These are phyloP conservation scores for Yarrowia keelungensis DNA, from an alignment of 805 yeast species.

Conservation along the genomic window DNA sequence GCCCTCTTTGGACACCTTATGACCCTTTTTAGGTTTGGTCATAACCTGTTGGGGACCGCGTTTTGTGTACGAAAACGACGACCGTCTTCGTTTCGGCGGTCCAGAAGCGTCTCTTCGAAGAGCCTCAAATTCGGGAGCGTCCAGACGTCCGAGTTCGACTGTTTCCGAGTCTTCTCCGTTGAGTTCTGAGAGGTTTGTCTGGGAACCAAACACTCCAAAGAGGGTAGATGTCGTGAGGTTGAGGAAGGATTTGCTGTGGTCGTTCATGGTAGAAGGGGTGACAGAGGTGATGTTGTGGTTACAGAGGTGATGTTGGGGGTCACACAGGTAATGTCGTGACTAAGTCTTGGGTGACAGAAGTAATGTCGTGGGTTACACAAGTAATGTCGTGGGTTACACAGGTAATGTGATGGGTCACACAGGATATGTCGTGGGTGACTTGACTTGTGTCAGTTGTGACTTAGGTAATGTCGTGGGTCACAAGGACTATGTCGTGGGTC, in stretches of 20 bases:
- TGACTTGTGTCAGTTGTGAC: too few relatives aligned
- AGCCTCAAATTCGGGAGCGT: slow-evolving; percentile 14
- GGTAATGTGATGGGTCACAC: too few relatives aligned
- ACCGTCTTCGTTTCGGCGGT: slow-evolving; percentile 29
- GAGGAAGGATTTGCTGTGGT: slow-evolving; percentile 42
- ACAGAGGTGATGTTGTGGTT: neutral
- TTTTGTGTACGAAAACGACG: slow-evolving; percentile 12
- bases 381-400: too few relatives aligned
- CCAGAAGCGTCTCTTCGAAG: slow-evolving; percentile 31
- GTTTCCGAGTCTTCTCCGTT: slow-evolving; percentile 46
- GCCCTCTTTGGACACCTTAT: neutral
- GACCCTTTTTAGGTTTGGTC: neutral
- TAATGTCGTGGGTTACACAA: too few relatives aligned
- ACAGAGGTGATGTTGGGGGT: too few relatives aligned
- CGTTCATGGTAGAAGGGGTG: slow-evolving; percentile 7
- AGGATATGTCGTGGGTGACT: too few relatives aligned
- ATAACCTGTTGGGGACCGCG: neutral
- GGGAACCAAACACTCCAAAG: slow-evolving; percentile 52
- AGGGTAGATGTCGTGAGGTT: slow-evolving; percentile 49
- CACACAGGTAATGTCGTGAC: too few relatives aligned
- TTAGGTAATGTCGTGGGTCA: too few relatives aligned
- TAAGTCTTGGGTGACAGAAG: too few relatives aligned
- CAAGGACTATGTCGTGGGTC: too few relatives aligned
- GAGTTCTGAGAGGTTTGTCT: slow-evolving; percentile 51
- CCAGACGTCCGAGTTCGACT: slow-evolving; percentile 29